phyloP scores from a whole-genome alignment of 768 basidiomycete species.

The Russula brevipes region DNA sequence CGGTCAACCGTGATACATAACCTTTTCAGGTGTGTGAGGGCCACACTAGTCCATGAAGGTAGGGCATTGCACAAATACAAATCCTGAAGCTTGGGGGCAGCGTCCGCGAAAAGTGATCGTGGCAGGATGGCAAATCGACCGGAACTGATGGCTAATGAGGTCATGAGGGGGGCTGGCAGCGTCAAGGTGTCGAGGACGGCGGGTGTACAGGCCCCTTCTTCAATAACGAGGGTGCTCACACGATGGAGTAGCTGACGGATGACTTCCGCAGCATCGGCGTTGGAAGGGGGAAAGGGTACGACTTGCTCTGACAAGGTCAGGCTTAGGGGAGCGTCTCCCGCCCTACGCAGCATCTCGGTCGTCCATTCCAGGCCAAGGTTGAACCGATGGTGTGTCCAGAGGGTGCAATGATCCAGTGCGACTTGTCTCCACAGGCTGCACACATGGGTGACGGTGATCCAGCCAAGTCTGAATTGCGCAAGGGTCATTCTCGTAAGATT shows the following conservation, averaged over 20 bases:
- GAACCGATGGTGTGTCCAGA: constrained; percentile 15
- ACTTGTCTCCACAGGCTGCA: constrained; percentile 19
- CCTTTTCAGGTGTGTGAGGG: constrained; percentile 3
- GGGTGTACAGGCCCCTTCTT: neutral
- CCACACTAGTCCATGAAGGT: neutral
- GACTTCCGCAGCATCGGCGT: neutral
- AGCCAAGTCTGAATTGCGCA: constrained; percentile 9
- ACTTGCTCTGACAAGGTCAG: neutral
- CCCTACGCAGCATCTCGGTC: constrained; percentile 8
- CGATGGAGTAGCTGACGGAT: constrained; percentile 13
- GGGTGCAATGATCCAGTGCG: constrained; percentile 3
- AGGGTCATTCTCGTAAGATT: neutral
- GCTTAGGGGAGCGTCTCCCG: constrained; percentile 7
- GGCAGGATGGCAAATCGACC: neutral
- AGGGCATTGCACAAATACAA: constrained; percentile 2
- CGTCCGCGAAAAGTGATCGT: constrained; percentile 1
- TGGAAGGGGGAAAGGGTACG: constrained; percentile 5
- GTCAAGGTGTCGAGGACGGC: constrained; percentile 1
- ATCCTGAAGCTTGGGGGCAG: constrained; percentile 1
- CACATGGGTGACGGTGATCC: constrained; percentile 19
- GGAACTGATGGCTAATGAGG: constrained; percentile 1
- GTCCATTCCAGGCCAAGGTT: constrained; percentile 17
- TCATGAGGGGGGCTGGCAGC: constrained; percentile 6
- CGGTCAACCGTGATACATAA: neutral
- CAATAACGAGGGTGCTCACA: constrained; percentile 10